Evolutionary conservation across 73 alveolate genomes (phyloP), one percentile per base, ranked within the genome.

Genomic region (Paramecium primaurelia): DNA sequence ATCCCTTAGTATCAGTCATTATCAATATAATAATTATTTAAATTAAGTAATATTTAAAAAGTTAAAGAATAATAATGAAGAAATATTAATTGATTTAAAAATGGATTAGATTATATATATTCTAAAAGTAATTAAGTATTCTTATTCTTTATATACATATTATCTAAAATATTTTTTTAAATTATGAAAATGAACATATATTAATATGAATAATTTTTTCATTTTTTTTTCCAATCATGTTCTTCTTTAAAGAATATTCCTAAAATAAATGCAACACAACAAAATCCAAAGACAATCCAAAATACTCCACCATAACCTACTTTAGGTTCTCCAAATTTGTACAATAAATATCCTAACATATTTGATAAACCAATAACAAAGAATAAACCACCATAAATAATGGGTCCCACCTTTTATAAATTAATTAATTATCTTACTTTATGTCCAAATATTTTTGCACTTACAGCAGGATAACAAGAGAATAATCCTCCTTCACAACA

Each of bases 1-100:
- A 88, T 69, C 91, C 91, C 45, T 88, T 88, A 37, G 93, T 88
- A 47, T 88, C 93, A 69, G 93, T 54, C 60, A 58, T 88, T 88
- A 12, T 49, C 18, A 49, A 49, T 49, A 49, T 49, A 49, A 49
- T 49, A 49, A 49, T 14, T 49, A 49, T 49, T 49, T 49, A 49
- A 49, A 49, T 49, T 49, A 49, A 49, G 22, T 16, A 49, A 49
- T 49, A 12, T 12, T 4, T 49, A 2, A 10, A 40, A 40, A 40
- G 16, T 40, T 40, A 40, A 40, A 7, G 49, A 40, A 40, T 40
- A 7, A 40, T 40, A 40, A 40, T 40, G 2, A 40, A 40, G 49
- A 22, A 22, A 22, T 22, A 22, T 22, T 22, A 22, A 22, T 22
- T 22, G 25, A 22, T 22, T 22, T 22, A 22, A 22, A 22, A 22